Evolutionary conservation across 768 basidiomycete genomes (phyloP).

Genomic region (Tulasnella calospora): DNA sequence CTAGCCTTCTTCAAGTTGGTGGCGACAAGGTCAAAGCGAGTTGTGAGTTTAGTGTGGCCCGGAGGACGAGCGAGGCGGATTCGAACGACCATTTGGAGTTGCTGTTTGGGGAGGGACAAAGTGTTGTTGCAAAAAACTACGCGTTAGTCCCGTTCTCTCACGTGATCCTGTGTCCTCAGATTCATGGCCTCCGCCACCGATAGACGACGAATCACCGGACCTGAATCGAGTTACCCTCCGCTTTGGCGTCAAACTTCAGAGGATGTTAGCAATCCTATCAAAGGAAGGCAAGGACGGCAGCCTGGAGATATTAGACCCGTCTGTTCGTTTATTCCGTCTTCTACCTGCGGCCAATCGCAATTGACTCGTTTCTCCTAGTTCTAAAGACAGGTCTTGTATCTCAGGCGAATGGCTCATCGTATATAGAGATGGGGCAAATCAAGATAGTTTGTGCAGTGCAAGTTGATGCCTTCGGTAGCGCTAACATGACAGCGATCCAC

Average conservation of each 20-base stretch:
- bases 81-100: constrained; percentile 24
- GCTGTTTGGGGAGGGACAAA: neutral
- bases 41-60: constrained; percentile 26
- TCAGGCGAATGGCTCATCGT: constrained; percentile 95
- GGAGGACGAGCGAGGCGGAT: constrained; percentile 28
- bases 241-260: constrained; percentile 45
- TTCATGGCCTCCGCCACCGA: constrained; percentile 47
- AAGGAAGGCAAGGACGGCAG: constrained; percentile 48
- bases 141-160: neutral
- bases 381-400: constrained; percentile 83
- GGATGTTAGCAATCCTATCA: constrained; percentile 26
- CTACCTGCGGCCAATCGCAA: neutral
- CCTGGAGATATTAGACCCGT: constrained; percentile 74
- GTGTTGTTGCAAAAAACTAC: neutral
- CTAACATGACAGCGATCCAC: neutral
- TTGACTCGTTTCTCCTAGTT: constrained; percentile 47
- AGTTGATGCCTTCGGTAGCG: constrained; percentile 36
- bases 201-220: constrained; percentile 84
- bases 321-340: constrained; percentile 50
- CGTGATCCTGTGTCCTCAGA: neutral
- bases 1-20: constrained; percentile 65
- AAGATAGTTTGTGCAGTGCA: constrained; percentile 97
- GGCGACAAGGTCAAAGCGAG: constrained; percentile 73
- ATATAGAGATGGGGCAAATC: constrained; percentile 85
- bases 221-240: constrained; percentile 69